Conservation (phyloP, 345 rosid genomes). For the Camelina laxa region DNA sequence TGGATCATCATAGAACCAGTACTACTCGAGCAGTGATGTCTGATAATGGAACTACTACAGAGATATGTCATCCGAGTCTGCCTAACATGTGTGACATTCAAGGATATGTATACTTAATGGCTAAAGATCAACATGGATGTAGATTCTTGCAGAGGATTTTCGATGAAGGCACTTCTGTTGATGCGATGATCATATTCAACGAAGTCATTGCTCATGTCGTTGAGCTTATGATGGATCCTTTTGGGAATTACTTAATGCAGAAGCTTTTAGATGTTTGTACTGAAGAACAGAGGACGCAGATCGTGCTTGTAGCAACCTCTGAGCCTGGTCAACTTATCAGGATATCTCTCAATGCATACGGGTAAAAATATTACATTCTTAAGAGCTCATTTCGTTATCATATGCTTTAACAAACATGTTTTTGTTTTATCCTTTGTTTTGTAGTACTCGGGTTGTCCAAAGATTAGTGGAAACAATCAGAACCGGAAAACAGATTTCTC, state of each 20-base stretch:
- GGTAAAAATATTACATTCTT: slow-evolving; percentile 36
- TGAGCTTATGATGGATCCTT: slow-evolving; percentile 65
- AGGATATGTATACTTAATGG: slow-evolving; percentile 52
- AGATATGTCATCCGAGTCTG: slow-evolving; percentile 25
- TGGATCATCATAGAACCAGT: slow-evolving; percentile 36
- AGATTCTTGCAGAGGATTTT: slow-evolving; percentile 60
- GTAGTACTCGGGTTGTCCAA: slow-evolving; percentile 73
- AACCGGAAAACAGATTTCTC: slow-evolving; percentile 60
- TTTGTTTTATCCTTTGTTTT: slow-evolving; percentile 5
- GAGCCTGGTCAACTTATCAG: slow-evolving; percentile 58
- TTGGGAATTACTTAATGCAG: slow-evolving; percentile 63
- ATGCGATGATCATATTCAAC: slow-evolving; percentile 51
- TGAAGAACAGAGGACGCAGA: slow-evolving; percentile 60
- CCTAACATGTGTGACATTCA: slow-evolving; percentile 48
- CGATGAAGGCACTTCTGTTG: slow-evolving; percentile 53
- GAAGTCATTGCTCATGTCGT: slow-evolving; percentile 59
- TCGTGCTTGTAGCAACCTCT: slow-evolving; percentile 48
- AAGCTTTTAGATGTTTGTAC: slow-evolving; percentile 59
- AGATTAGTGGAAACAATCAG: slow-evolving; percentile 68
- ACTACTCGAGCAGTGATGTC: slow-evolving; percentile 15
- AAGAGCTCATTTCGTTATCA: not conserved
- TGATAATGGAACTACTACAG: slow-evolving; percentile 23
- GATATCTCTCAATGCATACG: slow-evolving; percentile 60
- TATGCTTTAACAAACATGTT: not conserved
- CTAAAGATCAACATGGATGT: slow-evolving; percentile 64